Percentiles rank a stretch among this genome's conserved stretches.
Conservation (phyloP, 345 rosid genomes). For the Conringia planisiliqua region DNA sequence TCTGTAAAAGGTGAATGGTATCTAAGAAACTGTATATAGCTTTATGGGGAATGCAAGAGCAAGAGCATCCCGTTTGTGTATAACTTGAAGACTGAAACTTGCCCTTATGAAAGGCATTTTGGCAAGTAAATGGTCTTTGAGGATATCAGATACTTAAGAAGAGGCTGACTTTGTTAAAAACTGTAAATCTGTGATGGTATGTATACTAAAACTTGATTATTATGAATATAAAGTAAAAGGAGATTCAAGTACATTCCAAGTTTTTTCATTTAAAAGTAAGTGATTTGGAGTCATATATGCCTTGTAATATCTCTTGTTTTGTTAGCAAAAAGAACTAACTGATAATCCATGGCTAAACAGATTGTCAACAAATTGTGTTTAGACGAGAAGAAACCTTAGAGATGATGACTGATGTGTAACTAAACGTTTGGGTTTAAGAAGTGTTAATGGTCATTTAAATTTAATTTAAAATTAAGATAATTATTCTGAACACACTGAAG, state of each 20-base stretch:
- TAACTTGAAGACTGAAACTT: background rate
- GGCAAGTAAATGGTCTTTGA: background rate
- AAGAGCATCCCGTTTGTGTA: background rate
- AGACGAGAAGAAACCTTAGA: background rate
- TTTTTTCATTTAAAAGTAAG: too few species aligned
- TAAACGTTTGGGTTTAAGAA: background rate
- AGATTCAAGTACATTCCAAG: too few species aligned
- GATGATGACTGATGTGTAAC: background rate
- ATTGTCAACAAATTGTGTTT: too few species aligned
- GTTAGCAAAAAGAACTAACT: too few species aligned
- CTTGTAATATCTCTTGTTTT: too few species aligned
- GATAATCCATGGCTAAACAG: too few species aligned
- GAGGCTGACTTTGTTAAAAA: background rate
- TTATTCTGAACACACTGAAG: too few species aligned
- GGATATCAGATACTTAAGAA: background rate
- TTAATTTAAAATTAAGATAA: background rate
- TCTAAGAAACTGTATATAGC: constrained; percentile 6
- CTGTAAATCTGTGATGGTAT: background rate
- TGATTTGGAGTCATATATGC: too few species aligned
- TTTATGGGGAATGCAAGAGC: background rate
- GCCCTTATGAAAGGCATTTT: background rate
- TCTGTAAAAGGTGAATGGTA: background rate
- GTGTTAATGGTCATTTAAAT: background rate
- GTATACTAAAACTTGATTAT: background rate
- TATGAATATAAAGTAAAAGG: background rate